Evolutionary conservation across 768 basidiomycete genomes (phyloP), one percentile per base, ranked within the genome.

Genomic region (Harrya chromipes): DNA sequence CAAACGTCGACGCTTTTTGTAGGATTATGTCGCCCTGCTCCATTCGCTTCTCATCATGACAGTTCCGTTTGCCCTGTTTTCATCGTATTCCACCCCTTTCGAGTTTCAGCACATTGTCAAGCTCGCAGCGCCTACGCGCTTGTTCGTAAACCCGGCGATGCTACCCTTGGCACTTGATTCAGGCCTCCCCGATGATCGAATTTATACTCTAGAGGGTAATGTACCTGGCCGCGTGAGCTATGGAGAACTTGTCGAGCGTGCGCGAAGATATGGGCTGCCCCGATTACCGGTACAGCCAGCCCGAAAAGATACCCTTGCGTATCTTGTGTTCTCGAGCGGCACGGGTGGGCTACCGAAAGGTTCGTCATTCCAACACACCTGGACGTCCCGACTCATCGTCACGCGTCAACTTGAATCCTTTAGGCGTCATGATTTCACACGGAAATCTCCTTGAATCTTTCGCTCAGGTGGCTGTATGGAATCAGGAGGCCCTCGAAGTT

Each of bases 261-360:
- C 73, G 20, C 67, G 65, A 38, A 54, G 51, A 12, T 71, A 68
- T 19, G 66, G 68, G 0, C 57, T 77, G 1, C 0, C 72, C 78
- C 8, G 70, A 1, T 58, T 78, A 1, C 68, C 71, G 1, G 65
- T 81, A 26, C 73, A 71, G 36, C 70, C 73, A 0, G 84, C 78
- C 0, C 67, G 55, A n/a, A 71, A 69, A 24, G 69, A 83, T 52
- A 85, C 82, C 0, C 66, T 87, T 2, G 87, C 84, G 1, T 87
- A 89, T 61, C 70, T 90, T 3, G 70, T 84, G 0, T 87, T 87
- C 61, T 90, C 87, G 0, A 89, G 87, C 56, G 87, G 87, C 20
- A 90, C 87, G 0, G 87, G 77, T 52, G 87, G 87, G 0, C 68
- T 82, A 5, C 85, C 87, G 0, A 89, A 90, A 77, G 85, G 86